phyloP scores from a whole-genome alignment of 208 protist genomes.

The Leishmania aethiopica region DNA sequence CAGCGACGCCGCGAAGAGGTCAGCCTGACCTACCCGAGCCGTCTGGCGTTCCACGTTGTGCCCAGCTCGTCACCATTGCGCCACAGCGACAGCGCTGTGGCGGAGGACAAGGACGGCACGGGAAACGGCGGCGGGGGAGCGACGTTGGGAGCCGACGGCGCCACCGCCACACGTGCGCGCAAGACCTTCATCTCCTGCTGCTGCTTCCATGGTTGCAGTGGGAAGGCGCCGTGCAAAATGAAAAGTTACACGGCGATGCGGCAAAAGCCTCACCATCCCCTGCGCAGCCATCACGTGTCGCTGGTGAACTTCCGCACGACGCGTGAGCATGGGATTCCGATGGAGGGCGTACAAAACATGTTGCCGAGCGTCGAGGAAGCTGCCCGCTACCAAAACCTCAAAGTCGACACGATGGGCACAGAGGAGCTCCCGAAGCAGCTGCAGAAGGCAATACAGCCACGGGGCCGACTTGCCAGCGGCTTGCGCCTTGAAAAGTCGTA shows the following conservation, averaged over 20 bases:
- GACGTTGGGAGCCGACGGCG: neutral
- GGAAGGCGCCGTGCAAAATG: constrained; percentile 9
- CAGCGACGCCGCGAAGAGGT: constrained; percentile 32
- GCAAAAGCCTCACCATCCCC: constrained; percentile 35
- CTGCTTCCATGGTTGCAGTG: constrained; percentile 12
- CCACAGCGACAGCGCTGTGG: neutral
- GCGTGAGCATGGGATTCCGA: constrained; percentile 10
- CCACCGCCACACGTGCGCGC: neutral
- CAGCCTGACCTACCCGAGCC: constrained; percentile 47
- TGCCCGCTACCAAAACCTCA: constrained; percentile 6
- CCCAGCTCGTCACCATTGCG: neutral
- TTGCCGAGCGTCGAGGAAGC: constrained; percentile 27
- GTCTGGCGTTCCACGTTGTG: constrained; percentile 40
- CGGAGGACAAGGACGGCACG: neutral
- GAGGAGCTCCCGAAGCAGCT: constrained; percentile 17
- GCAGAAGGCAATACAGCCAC: constrained; percentile 16
- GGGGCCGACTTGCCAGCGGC: constrained; percentile 15
- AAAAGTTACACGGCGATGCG: constrained; percentile 37
- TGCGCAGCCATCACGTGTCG: constrained; percentile 60
- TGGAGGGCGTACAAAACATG: neutral
- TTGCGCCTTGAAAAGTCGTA: constrained; percentile 28
- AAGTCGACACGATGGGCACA: constrained; percentile 6
- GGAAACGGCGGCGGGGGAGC: neutral
- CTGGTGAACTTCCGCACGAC: constrained; percentile 54
- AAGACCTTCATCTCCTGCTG: constrained; percentile 11